Percentiles rank a stretch among this genome's conserved stretches.
Evolutionary conservation across 768 basidiomycete species (phyloP).

Genomic region (Trametopsis cervina): DNA sequence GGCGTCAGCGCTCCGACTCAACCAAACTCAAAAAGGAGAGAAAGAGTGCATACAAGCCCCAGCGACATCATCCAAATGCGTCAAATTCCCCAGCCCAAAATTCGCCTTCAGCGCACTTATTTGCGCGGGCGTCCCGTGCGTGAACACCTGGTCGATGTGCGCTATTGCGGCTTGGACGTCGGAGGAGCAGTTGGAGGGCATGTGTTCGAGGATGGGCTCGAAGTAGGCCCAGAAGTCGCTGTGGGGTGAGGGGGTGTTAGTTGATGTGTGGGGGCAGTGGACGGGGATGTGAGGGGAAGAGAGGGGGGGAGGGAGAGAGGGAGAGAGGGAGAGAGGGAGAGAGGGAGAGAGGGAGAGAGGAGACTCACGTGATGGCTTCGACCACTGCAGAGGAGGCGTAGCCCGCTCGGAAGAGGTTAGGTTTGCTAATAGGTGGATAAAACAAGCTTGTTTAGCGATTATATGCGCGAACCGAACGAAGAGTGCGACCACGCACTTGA

Average conservation of each 20-base stretch:
- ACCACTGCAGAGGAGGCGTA: conserved; percentile 65
- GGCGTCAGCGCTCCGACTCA: neutral
- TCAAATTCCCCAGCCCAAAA: conserved; percentile 51
- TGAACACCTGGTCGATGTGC: conserved; percentile 54
- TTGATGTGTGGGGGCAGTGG: neutral
- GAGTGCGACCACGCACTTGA: conserved; percentile 37
- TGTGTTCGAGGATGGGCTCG: conserved; percentile 59
- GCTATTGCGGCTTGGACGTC: conserved; percentile 60
- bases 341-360: neutral
- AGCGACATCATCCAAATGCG: conserved; percentile 62
- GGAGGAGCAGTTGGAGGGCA: conserved; percentile 68
- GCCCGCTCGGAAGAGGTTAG: conserved; percentile 53
- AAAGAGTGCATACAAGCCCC: conserved; percentile 36
- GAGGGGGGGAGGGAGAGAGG: neutral
- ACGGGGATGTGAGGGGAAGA: neutral
- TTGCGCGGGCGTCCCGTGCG: conserved; percentile 33
- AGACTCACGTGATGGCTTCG: conserved; percentile 41
- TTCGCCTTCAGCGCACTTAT: conserved; percentile 48
- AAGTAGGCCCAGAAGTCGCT: conserved; percentile 68
- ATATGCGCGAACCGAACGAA: neutral
- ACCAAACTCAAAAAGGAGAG: neutral
- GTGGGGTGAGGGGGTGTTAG: neutral
- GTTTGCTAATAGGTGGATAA: conserved; percentile 47
- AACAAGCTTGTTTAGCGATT: neutral
- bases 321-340: neutral